phyloP scores from a whole-genome alignment of 2,329 filamentous ascomycete species.

The Ceratocystis cacaofunesta region DNA sequence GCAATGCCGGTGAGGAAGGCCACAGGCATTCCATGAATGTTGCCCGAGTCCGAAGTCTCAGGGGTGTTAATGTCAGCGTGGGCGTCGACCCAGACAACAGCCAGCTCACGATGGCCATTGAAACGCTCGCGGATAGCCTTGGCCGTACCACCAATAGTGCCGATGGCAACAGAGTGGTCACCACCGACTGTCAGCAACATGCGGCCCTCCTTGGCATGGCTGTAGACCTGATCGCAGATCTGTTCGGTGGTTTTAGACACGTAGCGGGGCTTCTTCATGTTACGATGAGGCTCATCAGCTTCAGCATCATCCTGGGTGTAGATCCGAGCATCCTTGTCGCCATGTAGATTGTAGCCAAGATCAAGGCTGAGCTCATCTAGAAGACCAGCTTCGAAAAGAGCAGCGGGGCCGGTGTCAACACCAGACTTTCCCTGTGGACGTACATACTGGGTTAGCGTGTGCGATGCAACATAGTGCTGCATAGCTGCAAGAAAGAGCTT shows the following conservation, averaged over 20 bases:
- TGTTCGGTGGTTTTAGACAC: constrained; percentile 73
- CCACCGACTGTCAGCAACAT: constrained; percentile 88
- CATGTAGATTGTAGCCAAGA: constrained; percentile 74
- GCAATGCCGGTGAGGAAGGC: constrained; percentile 80
- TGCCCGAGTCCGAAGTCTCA: constrained; percentile 76
- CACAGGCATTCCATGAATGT: constrained; percentile 97
- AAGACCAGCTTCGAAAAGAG: constrained; percentile 76
- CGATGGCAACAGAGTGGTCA: constrained; percentile 93
- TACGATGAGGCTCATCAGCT: constrained; percentile 62
- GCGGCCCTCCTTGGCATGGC: constrained; percentile 66
- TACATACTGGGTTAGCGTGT: constrained; percentile 16
- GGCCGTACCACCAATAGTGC: constrained; percentile 75
- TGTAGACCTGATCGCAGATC: constrained; percentile 74
- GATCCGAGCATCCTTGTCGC: constrained; percentile 66
- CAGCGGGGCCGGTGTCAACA: constrained; percentile 79
- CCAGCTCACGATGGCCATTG: constrained; percentile 55
- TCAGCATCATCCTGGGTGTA: constrained; percentile 62
- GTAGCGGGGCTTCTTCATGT: constrained; percentile 85
- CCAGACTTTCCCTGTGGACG: constrained; percentile 62
- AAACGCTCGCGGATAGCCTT: constrained; percentile 75
- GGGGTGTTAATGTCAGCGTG: constrained; percentile 97
- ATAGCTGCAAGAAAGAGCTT: neutral
- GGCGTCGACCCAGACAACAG: constrained; percentile 96
- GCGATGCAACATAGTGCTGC: neutral
- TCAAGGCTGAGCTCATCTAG: constrained; percentile 71